Percentiles rank a stretch among this genome's conserved stretches.
These are phyloP conservation scores for Wickerhamomyces queroliae DNA, from an alignment of 805 yeast species.

Conservation along the genomic window DNA sequence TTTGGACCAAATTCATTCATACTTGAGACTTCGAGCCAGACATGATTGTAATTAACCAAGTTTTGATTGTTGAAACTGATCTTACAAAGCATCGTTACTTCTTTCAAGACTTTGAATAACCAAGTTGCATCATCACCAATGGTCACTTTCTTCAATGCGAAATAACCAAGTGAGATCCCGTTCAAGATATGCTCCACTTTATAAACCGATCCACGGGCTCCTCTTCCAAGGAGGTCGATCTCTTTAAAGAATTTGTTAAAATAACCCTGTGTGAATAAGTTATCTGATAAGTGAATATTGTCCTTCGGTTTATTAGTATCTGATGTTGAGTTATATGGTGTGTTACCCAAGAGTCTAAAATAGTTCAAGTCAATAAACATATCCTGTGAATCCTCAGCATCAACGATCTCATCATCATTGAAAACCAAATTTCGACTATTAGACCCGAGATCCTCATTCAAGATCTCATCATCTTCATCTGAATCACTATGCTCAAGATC, in stretches of 20 bases:
- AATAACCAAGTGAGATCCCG: constrained; percentile 64
- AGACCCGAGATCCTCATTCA: too few relatives aligned
- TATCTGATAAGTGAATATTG: constrained; percentile 44
- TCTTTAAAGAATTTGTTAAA: constrained; percentile 65
- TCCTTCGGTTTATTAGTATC: constrained; percentile 5
- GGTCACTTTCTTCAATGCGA: constrained; percentile 81
- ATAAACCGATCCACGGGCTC: constrained; percentile 80
- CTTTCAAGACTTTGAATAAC: constrained; percentile 65
- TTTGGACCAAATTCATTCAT: constrained; percentile 46
- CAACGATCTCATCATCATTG: too few relatives aligned
- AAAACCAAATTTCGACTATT: too few relatives aligned
- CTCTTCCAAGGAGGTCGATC: constrained; percentile 62
- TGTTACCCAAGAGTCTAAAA: not conserved
- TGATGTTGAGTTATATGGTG: not conserved
- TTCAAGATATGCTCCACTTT: constrained; percentile 80
- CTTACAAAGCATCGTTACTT: constrained; percentile 63
- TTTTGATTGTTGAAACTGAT: constrained; percentile 46
- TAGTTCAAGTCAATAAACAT: not conserved
- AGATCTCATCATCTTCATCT: too few relatives aligned
- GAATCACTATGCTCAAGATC: not conserved
- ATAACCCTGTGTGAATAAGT: constrained; percentile 77
- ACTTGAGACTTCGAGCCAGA: constrained; percentile 74
- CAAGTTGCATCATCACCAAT: constrained; percentile 73
- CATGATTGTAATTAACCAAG: constrained; percentile 82
- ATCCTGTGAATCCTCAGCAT: too few relatives aligned